Conservation (phyloP, 768 basidiomycete genomes). For the Auriscalpium orientale region DNA sequence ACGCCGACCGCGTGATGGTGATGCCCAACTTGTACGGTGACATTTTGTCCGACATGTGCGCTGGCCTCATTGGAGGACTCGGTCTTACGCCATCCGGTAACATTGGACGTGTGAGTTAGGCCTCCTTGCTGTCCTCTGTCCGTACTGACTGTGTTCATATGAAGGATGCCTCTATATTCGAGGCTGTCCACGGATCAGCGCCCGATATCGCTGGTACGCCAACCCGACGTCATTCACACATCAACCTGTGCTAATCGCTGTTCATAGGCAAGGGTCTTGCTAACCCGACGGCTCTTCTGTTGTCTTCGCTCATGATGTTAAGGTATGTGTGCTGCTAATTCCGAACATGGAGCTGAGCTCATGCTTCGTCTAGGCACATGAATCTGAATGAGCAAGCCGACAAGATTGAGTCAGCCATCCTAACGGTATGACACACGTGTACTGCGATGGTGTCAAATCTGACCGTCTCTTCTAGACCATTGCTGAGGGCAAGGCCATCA, state of each 20-base stretch:
- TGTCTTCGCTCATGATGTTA: constrained; percentile 97
- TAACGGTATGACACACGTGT: constrained; percentile 53
- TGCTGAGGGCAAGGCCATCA: constrained; percentile 92
- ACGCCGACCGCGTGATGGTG: constrained; percentile 96
- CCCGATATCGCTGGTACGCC: constrained; percentile 93
- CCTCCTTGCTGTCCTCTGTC: too few relatives aligned
- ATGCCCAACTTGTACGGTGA: constrained; percentile 98
- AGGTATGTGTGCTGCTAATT: constrained; percentile 43
- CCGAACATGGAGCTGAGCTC: constrained; percentile 13
- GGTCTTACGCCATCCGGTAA: constrained; percentile 97
- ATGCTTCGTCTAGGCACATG: constrained; percentile 68
- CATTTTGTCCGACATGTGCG: constrained; percentile 97
- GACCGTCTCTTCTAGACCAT: constrained; percentile 58
- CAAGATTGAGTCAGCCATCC: constrained; percentile 87
- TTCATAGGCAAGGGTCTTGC: constrained; percentile 76
- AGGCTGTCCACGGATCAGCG: constrained; percentile 98
- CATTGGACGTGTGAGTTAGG: constrained; percentile 72
- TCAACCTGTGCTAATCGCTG: background rate
- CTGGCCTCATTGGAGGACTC: constrained; percentile 95
- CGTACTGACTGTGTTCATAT: constrained; percentile 11
- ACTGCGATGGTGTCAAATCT: background rate
- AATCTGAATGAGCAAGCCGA: constrained; percentile 72
- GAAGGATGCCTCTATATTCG: constrained; percentile 97
- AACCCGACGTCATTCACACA: too few relatives aligned
- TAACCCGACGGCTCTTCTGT: constrained; percentile 96